Evolutionary conservation across 345 rosid species (phyloP), one percentile per base, ranked within the genome.

Genomic region (Camelina laxa): DNA sequence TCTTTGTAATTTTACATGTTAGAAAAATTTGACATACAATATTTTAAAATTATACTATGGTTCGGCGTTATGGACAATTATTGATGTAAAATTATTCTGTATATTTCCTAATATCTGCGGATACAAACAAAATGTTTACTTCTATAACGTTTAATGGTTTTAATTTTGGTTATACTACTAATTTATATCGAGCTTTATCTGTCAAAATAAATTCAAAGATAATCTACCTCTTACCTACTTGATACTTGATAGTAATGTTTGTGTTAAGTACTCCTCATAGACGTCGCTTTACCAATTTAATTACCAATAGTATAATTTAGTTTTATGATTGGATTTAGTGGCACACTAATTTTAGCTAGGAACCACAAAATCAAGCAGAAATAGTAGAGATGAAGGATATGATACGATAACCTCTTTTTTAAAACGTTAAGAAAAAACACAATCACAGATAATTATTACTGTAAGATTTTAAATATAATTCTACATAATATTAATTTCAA

Each of bases 221-320:
- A 59, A 67, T 41, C 50, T 66, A 22, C 61, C 0, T 41, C 68
- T 60, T 60, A 75, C 74, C 74, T 60, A 75, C 68, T 67, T 27
- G 4, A 24, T 24, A 24, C 27, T 59, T 59, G 68, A 67, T 20
- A 15, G 51, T 75, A 30, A 75, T 75, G 60, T 38, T 59, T 67
- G 39, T 67, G 60, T 66, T 67, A 67, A 59, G 41, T 57, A n/a
- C 41, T 50, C 57, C 12, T 4, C 33, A 31, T 55, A 47, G 11
- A 65, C 59, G 60, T 74, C 42, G 42, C 51, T 58, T 74, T 56
- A 35, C 71, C 20, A 45, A 72, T 61, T 61, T 39, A 62, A 72
- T 19, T 72, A 62, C 62, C 76, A 31, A 39, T 22, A 27, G 30
- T 27, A 42, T 56, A 42, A 16, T 68, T 68, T 51, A 35, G 15